Evolutionary conservation across 208 protist species (phyloP).

Genomic region (Trypanosoma brucei): DNA sequence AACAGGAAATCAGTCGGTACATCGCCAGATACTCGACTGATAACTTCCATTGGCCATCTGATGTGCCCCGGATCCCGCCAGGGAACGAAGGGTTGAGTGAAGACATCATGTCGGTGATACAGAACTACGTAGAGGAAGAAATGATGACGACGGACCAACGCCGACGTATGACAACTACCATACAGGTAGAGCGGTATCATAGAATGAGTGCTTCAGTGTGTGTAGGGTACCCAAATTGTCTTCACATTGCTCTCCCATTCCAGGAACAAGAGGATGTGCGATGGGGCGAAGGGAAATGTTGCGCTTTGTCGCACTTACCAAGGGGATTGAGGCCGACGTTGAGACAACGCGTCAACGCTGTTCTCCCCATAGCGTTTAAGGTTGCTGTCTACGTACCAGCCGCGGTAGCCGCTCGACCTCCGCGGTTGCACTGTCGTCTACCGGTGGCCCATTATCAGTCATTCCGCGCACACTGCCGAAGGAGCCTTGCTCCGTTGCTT

Average conservation of each 20-base stretch:
- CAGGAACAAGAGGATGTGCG: background rate
- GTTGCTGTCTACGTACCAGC: constrained; percentile 62
- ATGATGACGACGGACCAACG: background rate
- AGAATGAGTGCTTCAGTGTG: constrained; percentile 11
- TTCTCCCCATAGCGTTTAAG: constrained; percentile 42
- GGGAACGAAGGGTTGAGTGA: background rate
- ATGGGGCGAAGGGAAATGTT: background rate
- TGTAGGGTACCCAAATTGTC: constrained; percentile 15
- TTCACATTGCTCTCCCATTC: constrained; percentile 1
- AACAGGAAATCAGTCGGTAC: background rate
- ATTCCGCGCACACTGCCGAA: constrained; percentile 25
- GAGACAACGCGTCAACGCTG: constrained; percentile 23
- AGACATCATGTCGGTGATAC: constrained; percentile 12
- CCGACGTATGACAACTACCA: constrained; percentile 4
- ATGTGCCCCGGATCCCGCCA: background rate
- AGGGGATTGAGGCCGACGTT: constrained; percentile 36
- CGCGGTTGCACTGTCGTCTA: constrained; percentile 39
- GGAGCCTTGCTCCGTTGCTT: constrained; percentile 35
- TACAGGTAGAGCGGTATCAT: constrained; percentile 16
- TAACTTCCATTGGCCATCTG: constrained; percentile 11
- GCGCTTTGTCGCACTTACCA: background rate
- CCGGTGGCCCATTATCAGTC: constrained; percentile 29
- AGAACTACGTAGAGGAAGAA: background rate
- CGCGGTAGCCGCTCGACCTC: constrained; percentile 28
- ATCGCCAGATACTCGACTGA: constrained; percentile 10